Percentiles rank a stretch among this genome's conserved stretches.
Conservation (phyloP, 2,329 filamentous ascomycete species). For the Verticillium dahliae region DNA sequence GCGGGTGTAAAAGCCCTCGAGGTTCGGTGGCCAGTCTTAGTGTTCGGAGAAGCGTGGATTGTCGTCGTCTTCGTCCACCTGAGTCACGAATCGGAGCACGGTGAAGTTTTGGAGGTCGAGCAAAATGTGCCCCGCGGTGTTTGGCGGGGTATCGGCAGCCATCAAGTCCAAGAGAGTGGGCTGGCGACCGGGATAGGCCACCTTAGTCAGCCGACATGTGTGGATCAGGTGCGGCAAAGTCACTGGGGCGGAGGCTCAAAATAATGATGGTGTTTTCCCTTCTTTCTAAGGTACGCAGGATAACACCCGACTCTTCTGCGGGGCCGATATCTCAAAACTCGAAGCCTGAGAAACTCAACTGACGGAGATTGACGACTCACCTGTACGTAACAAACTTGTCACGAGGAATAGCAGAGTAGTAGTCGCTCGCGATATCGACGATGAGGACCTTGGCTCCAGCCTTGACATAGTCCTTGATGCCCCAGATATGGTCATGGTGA, state of each 20-base stretch:
- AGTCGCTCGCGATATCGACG: not conserved
- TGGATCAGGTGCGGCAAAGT: no score
- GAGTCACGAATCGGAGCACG: conserved; percentile 9
- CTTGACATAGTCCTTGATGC: not conserved
- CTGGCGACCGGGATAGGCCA: no score
- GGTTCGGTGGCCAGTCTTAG: not conserved
- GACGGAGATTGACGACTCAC: not conserved
- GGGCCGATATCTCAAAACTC: no score
- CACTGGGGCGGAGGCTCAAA: no score
- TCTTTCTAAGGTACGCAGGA: no score
- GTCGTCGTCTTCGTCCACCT: conserved; percentile 3
- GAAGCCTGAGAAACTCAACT: no score
- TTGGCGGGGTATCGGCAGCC: conserved; percentile 9
- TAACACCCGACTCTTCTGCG: no score
- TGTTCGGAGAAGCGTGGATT: not conserved
- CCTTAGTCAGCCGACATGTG: no score
- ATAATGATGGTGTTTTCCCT: no score
- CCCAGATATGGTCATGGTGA: not conserved
- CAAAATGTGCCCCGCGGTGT: conserved; percentile 11
- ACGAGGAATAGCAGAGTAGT: not conserved
- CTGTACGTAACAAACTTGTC: not conserved
- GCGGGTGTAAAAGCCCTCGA: not conserved
- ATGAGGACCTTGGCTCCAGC: not conserved
- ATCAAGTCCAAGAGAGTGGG: not conserved
- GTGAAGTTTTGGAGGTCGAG: conserved; percentile 12